Conservation (phyloP, 2,329 filamentous ascomycete genomes). For the Penicillium sp. region DNA sequence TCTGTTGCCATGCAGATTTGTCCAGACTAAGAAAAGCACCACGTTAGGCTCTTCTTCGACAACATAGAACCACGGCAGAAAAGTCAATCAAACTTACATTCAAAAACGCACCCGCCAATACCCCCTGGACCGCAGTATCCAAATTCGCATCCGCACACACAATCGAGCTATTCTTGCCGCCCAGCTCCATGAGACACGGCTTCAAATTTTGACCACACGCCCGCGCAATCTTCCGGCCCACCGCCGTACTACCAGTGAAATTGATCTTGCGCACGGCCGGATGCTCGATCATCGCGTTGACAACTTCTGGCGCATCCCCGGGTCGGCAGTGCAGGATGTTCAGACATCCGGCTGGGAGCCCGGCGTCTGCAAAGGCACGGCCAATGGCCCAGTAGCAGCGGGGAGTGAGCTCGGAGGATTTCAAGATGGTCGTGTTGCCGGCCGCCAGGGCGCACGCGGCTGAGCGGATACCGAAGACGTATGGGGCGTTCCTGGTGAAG, state of each 20-base stretch:
- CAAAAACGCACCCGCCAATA: slow-evolving; percentile 37
- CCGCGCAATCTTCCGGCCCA: slow-evolving; percentile 69
- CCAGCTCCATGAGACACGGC: slow-evolving; percentile 76
- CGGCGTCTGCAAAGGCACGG: slow-evolving; percentile 67
- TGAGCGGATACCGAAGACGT: slow-evolving; percentile 51
- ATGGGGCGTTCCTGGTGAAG: slow-evolving; percentile 53
- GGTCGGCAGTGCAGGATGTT: slow-evolving; percentile 68
- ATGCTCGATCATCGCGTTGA: slow-evolving; percentile 66
- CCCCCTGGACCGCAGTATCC: slow-evolving; percentile 55
- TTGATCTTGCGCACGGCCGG: slow-evolving; percentile 70
- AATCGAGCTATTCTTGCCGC: slow-evolving; percentile 77
- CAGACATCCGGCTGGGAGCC: slow-evolving; percentile 72
- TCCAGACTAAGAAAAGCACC: slow-evolving; percentile 50
- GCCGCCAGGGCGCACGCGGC: slow-evolving; percentile 65
- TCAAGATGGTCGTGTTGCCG: slow-evolving; percentile 73
- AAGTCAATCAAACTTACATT: slow-evolving; percentile 26
- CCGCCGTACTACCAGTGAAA: slow-evolving; percentile 71
- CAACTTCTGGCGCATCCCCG: slow-evolving; percentile 66
- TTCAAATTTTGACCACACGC: slow-evolving; percentile 72
- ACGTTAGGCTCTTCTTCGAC: background rate
- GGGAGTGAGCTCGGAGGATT: slow-evolving; percentile 68
- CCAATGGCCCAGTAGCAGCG: slow-evolving; percentile 63
- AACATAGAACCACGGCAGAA: background rate
- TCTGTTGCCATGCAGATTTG: slow-evolving; percentile 87
- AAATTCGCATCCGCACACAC: slow-evolving; percentile 78